Percentiles rank a stretch among this genome's conserved stretches.
Evolutionary conservation across 306 rosid genomes (phyloP).

Genomic region (Gleditsia sinensis): DNA sequence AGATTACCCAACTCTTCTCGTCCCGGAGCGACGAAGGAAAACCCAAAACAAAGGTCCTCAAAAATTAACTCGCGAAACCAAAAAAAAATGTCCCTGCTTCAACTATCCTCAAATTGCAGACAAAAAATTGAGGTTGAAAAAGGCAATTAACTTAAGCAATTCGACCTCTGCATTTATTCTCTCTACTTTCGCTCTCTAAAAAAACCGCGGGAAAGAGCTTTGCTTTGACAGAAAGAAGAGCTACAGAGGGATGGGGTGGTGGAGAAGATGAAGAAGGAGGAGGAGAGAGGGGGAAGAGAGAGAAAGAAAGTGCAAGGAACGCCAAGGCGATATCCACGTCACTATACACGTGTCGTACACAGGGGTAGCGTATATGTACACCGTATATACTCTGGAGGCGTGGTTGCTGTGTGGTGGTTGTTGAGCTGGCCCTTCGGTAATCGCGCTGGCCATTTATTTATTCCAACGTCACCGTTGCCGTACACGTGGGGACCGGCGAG

Average conservation of each 20-base stretch:
- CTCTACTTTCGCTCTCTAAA: conserved; percentile 44
- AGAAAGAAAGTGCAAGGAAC: conserved; percentile 42
- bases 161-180: conserved; percentile 36
- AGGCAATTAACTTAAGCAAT: not conserved
- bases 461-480: conserved; percentile 51
- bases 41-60: not conserved
- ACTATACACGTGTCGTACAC: conserved; percentile 75
- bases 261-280: conserved; percentile 9
- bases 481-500: conserved; percentile 51
- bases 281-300: not conserved
- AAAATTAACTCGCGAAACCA: not conserved
- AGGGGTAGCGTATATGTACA: conserved; percentile 40
- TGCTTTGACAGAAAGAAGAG: conserved; percentile 21
- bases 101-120: conserved; percentile 24
- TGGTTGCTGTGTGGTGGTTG: conserved; percentile 44
- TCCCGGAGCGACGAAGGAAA: not conserved
- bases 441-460: conserved; percentile 56
- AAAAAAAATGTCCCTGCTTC: conserved; percentile 8
- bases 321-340: conserved; percentile 83
- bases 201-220: conserved; percentile 25
- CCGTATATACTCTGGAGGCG: conserved; percentile 54
- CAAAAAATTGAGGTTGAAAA: not conserved
- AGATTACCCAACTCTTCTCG: conserved; percentile 28
- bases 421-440: conserved; percentile 77
- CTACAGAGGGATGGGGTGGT: not conserved